Base-by-base conservation (phyloP, 306 rosid species). In the Corylus americana region DNA sequence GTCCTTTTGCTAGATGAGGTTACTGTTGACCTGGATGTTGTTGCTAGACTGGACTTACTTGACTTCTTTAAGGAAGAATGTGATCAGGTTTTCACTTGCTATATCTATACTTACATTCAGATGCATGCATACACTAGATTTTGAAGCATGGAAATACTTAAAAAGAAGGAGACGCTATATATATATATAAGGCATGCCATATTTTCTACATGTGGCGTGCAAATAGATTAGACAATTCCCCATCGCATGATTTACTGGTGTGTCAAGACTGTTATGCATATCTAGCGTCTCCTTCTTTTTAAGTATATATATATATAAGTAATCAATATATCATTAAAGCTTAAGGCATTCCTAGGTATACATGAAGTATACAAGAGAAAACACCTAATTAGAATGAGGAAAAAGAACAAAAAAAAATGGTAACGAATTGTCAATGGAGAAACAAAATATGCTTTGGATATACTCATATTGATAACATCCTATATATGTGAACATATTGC, bases 1-100 rank as follows among this genome's bases (percentile, higher is more conserved):
- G 98, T 92, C 72, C 98, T 95, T 74, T 85, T 95, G 86, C 86
- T 95, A 49, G 98, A 92, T 83, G 98, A 95, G 87, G 92, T 95
- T 72, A 95, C 98, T 35, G 98, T 95, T 14, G 98, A 95, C 83
- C 90, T 95, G 75, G 98, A 95, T 78, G 97, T 95, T 57, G 98
- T 95, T 55, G 92, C 98, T 17, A 89, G 98, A 87, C 55, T 95
- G 90, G 98, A 95, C 88, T 86, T 92, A 51, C 85, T 95, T 39
- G 96, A 90, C 66, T 95, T 91, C 82, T 87, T 95, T 84, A 91
- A 69, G 88, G 97, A 92, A 90, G 98, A 95, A 88, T 95, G 98
- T 55, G 93, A 92, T n/a, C 92, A 90, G 98, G 98, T 95, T 87
- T 80, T 79, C 82, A 76, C 77, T 77, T 61, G 70, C 70, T 82